Percentiles rank a stretch among this genome's conserved stretches.
Conservation (phyloP, 2,329 filamentous ascomycete species). For the Knufia fluminis region DNA sequence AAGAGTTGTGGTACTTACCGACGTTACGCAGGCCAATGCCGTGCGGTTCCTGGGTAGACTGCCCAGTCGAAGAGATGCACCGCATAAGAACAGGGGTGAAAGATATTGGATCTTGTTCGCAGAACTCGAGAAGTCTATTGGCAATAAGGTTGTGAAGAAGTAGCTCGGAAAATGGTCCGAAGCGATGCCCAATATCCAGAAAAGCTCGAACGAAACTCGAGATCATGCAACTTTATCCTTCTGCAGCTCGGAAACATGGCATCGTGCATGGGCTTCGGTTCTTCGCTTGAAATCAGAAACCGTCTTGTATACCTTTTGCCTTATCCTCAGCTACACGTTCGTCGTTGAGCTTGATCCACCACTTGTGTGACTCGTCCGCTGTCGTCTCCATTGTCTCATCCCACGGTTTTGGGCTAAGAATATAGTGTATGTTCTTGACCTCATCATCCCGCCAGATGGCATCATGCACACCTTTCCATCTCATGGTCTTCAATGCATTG, state of each 20-base stretch:
- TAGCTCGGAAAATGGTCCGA: too few relatives aligned
- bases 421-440: conserved; percentile 56
- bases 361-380: conserved; percentile 42
- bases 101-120: background rate
- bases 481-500: conserved; percentile 53
- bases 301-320: conserved; percentile 40
- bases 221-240: background rate
- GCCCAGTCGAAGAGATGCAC: too few relatives aligned
- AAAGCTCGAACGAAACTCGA: too few relatives aligned
- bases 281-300: conserved; percentile 32
- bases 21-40: background rate
- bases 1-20: too few relatives aligned
- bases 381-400: conserved; percentile 39
- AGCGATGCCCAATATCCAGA: background rate
- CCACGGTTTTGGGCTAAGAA: conserved; percentile 55
- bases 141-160: too few relatives aligned
- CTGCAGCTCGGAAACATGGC: background rate
- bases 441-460: conserved; percentile 51
- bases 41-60: background rate
- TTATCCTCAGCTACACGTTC: conserved; percentile 43
- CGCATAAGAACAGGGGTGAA: too few relatives aligned
- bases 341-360: conserved; percentile 49
- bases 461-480: conserved; percentile 37
- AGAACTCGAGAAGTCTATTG: background rate
- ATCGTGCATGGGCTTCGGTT: background rate